These are phyloP conservation scores for Eragrostis nindensis DNA, from an alignment of 176 grass and related monocot species.

Conservation along the genomic window DNA sequence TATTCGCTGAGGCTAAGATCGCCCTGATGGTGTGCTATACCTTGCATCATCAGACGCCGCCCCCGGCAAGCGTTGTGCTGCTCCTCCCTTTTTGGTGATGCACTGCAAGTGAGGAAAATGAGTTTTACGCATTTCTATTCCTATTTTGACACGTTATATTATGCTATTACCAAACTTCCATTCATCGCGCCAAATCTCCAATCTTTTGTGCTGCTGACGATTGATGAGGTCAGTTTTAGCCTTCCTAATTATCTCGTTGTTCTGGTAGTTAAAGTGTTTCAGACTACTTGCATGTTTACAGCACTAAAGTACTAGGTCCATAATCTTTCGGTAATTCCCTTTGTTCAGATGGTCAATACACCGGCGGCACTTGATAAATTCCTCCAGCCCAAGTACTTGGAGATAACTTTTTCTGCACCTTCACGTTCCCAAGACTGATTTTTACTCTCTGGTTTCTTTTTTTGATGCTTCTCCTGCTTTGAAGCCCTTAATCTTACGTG, in stretches of 20 bases:
- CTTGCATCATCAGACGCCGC: too few relatives aligned
- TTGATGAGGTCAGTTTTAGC: slow-evolving; percentile 8
- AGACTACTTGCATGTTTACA: too few relatives aligned
- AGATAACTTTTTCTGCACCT: background rate
- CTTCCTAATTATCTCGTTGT: background rate
- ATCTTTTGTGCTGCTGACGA: background rate
- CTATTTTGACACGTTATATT: too few relatives aligned
- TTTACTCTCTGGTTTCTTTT: background rate
- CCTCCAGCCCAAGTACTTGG: background rate
- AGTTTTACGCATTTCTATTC: too few relatives aligned
- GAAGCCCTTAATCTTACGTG: background rate
- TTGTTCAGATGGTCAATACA: background rate
- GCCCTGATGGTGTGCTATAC: too few relatives aligned
- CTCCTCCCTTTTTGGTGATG: too few relatives aligned
- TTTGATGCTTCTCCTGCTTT: background rate
- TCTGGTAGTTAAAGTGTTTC: too few relatives aligned
- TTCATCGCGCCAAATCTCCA: slow-evolving; percentile 3
- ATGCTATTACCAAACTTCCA: slow-evolving; percentile 9
- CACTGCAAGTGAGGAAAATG: background rate
- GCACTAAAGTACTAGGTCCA: too few relatives aligned
- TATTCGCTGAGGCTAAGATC: too few relatives aligned
- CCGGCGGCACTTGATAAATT: background rate
- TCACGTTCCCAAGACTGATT: background rate
- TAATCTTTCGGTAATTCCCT: background rate
- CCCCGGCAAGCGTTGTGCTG: too few relatives aligned